Evolutionary conservation across 2,329 filamentous ascomycete genomes (phyloP), one percentile per base, ranked within the genome.

Genomic region (Lasiodiplodia gonubiensis): DNA sequence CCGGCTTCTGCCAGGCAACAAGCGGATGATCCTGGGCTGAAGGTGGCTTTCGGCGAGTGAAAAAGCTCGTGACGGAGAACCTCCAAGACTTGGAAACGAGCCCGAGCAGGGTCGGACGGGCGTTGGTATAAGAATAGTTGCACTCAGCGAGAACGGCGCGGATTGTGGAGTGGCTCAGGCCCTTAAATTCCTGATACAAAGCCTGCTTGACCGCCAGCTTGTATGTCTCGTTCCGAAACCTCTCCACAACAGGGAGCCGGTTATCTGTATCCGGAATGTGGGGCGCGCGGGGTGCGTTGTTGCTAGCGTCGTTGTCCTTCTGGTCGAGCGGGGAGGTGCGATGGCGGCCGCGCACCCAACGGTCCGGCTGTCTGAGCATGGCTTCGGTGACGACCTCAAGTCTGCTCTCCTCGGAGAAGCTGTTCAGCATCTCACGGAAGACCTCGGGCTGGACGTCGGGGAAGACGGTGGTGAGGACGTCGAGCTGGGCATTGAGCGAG

Each of bases 371-470:
- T 80, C 92, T 93, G 68, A 95, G 83, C 68, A 95, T 81, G 60
- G 89, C 86, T 75, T 95, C 92, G 14, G 92, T 92, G 33, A 94
- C 89, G 59, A 95, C 85, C 52, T 92, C 89, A 27, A 94, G 80
- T 70, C 91, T 84, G 69, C 91, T 94, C 77, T 94, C 90, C 72
- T 89, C 88, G 73, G 90, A 90, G 75, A 94, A 90, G 73, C 84
- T 90, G 48, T 85, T 80, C 59, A 95, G 86, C 86, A 95, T 91
- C 81, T 94, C 92, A 53, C 92, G 87, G 75, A 95, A 92, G 21
- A 94, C 92, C 71, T 94, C 91, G 68, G 92, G 84, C 77, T 93
- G 90, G n/a, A 94, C 84, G 77, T 94, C 88, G 33, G 92, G 92
- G 71, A 95, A 95, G 10, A 94, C 85, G 57, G 87, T 87, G 25